Evolutionary conservation across 2,329 filamentous ascomycete species (phyloP), one percentile per base, ranked within the genome.

Genomic region (Botryotinia convoluta): DNA sequence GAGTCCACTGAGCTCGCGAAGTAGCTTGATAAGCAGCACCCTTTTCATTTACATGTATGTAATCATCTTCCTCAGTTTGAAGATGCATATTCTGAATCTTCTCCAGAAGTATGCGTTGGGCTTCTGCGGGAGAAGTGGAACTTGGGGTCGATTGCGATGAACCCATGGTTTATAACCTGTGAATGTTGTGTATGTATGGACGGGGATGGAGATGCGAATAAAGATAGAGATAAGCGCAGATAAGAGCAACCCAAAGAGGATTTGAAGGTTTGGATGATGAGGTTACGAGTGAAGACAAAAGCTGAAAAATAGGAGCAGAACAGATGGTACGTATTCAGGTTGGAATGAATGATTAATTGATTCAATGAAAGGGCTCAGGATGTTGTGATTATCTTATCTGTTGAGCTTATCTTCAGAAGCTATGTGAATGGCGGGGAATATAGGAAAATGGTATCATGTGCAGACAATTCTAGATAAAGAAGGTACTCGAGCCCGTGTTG

Each of bases 11-110:
- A 73, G 80, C 77, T 86, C 42, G 83, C 2, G 79, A 81, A 14
- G 72, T 65, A 32, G 4, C 42, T 39, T 51, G 44, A 10, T 14
- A 8, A 3, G 45, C 44, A 37, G 20, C 59, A 63, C 59, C 42
- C 10, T 37, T 51, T 18, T 37, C 57, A 61, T 71, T 35, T n/a
- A 90, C 81, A 74, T 87, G 83, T 44, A 89, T 81, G 73, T 86
- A 89, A 67, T 88, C 87, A 45, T 65, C 60, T 26, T 54, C 64
- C 4, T 26, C 32, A n/a, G 29, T n/a, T n/a, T 29, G 48, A 6
- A 72, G 29, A 4, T 59, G 29, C 62, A 68, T 3, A 32, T 57
- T 57, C 7, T 29, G 48, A 5, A 68, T 57, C 48, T 68, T 68
- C 12, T 68, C 65, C 6, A 57, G 26, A 16, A 68, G 48, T 1